Conservation (phyloP, 129 eudicot genomes). For the Pulicaria dysenterica region DNA sequence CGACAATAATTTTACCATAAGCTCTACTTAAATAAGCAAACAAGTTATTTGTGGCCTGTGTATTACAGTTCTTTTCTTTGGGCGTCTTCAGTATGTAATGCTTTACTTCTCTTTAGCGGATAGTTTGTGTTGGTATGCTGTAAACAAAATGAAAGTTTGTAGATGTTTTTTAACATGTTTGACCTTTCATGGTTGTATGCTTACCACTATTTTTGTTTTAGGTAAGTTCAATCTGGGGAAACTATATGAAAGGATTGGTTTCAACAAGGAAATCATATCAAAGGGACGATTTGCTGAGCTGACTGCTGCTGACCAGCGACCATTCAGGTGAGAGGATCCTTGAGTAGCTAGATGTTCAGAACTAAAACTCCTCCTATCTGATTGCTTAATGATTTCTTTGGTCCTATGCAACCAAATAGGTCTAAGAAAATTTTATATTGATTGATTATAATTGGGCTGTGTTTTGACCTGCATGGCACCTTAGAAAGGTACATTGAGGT, state of each 20-base stretch:
- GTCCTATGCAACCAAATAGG: too few species aligned
- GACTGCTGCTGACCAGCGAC: constrained; percentile 85
- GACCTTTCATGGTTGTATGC: background rate
- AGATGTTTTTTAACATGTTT: constrained; percentile 13
- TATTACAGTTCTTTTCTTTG: background rate
- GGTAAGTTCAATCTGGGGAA: constrained; percentile 89
- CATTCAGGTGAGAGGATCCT: constrained; percentile 65
- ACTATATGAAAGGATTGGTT: constrained; percentile 85
- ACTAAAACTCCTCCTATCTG: constrained; percentile 10
- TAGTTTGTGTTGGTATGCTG: background rate
- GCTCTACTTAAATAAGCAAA: constrained; percentile 7
- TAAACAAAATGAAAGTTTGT: constrained; percentile 20
- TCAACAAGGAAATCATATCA: constrained; percentile 88
- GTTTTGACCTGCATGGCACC: too few species aligned
- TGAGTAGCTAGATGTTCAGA: background rate
- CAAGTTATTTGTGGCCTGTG: background rate
- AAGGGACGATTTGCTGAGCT: constrained; percentile 88
- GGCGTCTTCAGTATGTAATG: background rate
- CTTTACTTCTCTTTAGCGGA: constrained; percentile 10
- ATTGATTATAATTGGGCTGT: too few species aligned
- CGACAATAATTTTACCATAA: background rate
- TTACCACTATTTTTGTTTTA: constrained; percentile 26
- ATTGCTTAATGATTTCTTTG: constrained; percentile 1
- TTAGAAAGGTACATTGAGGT: too few species aligned
- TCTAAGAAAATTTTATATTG: too few species aligned